These are phyloP conservation scores for Tetrahymena borealis DNA, from an alignment of 73 alveolate genomes.

Conservation along the genomic window DNA sequence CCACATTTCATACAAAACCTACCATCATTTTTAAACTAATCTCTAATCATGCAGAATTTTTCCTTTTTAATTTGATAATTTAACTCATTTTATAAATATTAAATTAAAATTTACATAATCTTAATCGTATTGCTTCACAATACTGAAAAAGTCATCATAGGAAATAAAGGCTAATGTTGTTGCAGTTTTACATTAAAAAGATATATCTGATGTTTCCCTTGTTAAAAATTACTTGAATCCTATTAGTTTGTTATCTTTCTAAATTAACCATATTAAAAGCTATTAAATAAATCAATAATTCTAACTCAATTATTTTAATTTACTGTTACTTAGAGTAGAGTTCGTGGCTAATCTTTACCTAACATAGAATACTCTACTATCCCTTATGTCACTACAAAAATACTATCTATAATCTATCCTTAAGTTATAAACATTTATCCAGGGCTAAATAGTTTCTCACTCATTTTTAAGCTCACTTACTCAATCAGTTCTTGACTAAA, in stretches of 20 bases:
- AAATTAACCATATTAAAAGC: too few species aligned
- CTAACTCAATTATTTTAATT: too few species aligned
- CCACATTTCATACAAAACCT: not conserved
- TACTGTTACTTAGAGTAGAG: not conserved
- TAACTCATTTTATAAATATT: not conserved
- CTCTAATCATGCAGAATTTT: not conserved
- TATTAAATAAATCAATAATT: too few species aligned
- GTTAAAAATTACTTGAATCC: not conserved
- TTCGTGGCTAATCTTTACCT: not conserved
- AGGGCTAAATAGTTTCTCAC: not conserved
- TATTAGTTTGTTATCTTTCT: not conserved
- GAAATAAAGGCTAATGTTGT: not conserved
- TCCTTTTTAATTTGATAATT: not conserved
- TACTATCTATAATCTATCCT: not conserved
- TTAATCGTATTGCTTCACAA: not conserved
- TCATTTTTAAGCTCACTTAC: not conserved
- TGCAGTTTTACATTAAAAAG: not conserved
- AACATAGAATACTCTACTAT: not conserved
- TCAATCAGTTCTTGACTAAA: not conserved
- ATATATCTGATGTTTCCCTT: not conserved
- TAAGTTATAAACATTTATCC: not conserved
- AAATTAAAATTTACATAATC: not conserved
- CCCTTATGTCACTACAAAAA: not conserved
- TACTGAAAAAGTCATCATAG: not conserved
- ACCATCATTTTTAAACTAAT: not conserved